Evolutionary conservation across 331 rosid species (phyloP).

Genomic region (Arachis monticola): DNA sequence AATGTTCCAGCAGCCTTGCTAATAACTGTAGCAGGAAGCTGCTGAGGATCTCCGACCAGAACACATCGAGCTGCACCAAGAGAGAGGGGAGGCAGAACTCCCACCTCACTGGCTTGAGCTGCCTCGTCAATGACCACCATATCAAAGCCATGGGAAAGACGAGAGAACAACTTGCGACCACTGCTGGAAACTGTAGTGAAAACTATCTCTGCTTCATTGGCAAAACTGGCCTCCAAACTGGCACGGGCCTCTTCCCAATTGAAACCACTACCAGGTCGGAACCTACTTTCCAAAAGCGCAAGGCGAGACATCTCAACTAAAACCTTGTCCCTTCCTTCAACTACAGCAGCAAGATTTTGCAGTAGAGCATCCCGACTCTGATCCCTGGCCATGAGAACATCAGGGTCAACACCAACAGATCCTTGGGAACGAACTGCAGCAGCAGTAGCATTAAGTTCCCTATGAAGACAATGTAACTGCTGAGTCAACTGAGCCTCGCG

Average conservation of each 20-base stretch:
- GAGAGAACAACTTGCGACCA: conserved; percentile 97
- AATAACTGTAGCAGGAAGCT: conserved; percentile 98
- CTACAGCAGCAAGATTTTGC: conserved; percentile 91
- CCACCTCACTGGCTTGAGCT: conserved; percentile 99
- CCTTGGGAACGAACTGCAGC: conserved; percentile 94
- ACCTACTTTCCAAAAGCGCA: conserved; percentile 82
- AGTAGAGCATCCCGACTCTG: conserved; percentile 86
- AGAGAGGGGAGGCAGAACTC: conserved; percentile 92
- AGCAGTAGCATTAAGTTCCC: conserved; percentile 91
- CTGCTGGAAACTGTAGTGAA: conserved; percentile 98
- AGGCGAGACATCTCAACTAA: conserved; percentile 97
- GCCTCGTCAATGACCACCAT: conserved; percentile 99
- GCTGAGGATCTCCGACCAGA: conserved; percentile 99
- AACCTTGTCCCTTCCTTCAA: conserved; percentile 91
- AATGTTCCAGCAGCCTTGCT: conserved; percentile 99
- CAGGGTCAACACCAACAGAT: conserved; percentile 98
- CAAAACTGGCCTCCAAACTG: conserved; percentile 98
- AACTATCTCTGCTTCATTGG: conserved; percentile 95
- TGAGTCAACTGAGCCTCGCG: conserved; percentile 84
- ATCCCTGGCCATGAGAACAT: conserved; percentile 84
- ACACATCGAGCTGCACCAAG: conserved; percentile 99
- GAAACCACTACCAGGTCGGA: conserved; percentile 79
- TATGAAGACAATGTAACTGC: conserved; percentile 78
- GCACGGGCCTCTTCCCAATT: conserved; percentile 97
- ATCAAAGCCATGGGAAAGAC: conserved; percentile 98